Evolutionary conservation across 2,329 filamentous ascomycete species (phyloP).

Genomic region (Fusarium sp.): DNA sequence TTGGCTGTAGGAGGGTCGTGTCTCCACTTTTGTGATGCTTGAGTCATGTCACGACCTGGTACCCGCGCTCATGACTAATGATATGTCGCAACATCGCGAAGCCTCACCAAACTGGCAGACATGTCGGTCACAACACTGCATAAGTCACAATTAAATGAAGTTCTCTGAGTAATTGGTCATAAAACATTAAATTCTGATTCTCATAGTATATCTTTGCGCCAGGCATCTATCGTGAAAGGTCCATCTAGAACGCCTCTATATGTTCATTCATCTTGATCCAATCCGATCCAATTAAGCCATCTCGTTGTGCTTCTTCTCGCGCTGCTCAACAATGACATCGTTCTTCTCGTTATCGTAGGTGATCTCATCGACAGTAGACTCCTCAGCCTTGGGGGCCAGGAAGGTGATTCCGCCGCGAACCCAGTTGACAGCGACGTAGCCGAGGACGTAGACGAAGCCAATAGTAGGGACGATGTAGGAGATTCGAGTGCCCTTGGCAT

Average conservation of each 20-base stretch:
- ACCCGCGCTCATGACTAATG: background rate
- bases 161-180: background rate
- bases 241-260: background rate
- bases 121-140: background rate
- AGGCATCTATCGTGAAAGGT: slow-evolving; percentile 3
- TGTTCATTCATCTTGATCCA: background rate
- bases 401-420: slow-evolving; percentile 30
- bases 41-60: background rate
- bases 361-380: background rate
- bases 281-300: slow-evolving; percentile 12
- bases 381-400: slow-evolving; percentile 11
- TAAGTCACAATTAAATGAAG: fast-evolving
- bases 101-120: background rate
- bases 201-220: background rate
- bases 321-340: slow-evolving; percentile 25
- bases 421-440: slow-evolving; percentile 31
- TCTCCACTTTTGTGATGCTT: background rate
- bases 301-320: slow-evolving; percentile 33
- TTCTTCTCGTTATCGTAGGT: slow-evolving; percentile 13
- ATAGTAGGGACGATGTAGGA: slow-evolving; percentile 38
- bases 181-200: slow-evolving; percentile 25
- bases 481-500: slow-evolving; percentile 35
- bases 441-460: slow-evolving; percentile 40
- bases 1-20: fast-evolving
- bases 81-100: background rate